Conservation (phyloP, 768 basidiomycete species). For the Lepiota venenata region DNA sequence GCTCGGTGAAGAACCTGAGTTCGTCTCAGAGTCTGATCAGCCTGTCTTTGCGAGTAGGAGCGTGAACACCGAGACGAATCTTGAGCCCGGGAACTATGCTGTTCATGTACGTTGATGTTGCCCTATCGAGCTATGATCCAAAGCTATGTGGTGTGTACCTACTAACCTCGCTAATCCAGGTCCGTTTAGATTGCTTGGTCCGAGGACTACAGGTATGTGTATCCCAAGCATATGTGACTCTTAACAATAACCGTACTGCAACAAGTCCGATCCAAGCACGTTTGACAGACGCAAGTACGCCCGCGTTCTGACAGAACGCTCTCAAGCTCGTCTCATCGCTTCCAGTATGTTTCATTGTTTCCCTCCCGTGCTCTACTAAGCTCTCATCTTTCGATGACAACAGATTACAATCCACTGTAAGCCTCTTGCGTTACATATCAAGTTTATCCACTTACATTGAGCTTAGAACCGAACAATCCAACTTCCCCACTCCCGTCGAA, state of each 20-base stretch:
- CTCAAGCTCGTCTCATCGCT: conserved; percentile 27
- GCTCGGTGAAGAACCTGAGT: conserved; percentile 23
- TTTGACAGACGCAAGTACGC: conserved; percentile 26
- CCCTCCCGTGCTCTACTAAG: neutral
- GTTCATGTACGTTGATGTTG: conserved; percentile 28
- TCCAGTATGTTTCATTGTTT: conserved; percentile 21
- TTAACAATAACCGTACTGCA: too few species aligned
- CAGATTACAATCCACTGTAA: conserved; percentile 23
- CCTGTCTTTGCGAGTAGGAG: conserved; percentile 27
- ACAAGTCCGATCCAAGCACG: neutral
- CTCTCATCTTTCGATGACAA: neutral
- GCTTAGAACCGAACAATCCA: neutral
- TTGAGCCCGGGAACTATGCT: conserved; percentile 36
- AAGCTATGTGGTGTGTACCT: too few species aligned
- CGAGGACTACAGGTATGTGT: neutral
- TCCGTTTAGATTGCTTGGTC: neutral
- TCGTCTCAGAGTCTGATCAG: conserved; percentile 24
- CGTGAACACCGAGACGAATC: conserved; percentile 30
- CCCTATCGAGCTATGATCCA: too few species aligned
- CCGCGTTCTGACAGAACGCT: conserved; percentile 23
- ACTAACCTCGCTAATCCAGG: neutral
- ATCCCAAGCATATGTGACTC: neutral
- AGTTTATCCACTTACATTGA: neutral
- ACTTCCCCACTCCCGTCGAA: neutral
- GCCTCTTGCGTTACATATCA: neutral